Evolutionary conservation across 495 filamentous ascomycete genomes (phyloP), one percentile per base, ranked within the genome.

Genomic region (Acidiella bohemica): DNA sequence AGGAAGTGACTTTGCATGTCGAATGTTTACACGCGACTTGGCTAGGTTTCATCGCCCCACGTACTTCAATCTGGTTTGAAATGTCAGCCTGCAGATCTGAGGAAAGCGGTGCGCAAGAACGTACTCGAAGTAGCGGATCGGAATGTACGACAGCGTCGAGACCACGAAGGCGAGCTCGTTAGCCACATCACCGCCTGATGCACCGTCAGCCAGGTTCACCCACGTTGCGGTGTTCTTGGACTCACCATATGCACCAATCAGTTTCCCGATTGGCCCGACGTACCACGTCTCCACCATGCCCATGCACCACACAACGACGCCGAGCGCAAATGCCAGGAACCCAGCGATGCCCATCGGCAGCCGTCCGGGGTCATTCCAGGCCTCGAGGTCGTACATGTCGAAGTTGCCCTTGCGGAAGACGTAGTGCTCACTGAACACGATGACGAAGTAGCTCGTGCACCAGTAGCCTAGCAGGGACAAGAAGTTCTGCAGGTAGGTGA

Each of bases 341-440:
- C 59, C 70, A 11, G 65, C 71, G 22, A 63, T 49, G 3, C 71
- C 71, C 24, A 62, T 26, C 0, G 71, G 71, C 32, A 75, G 39
- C 42, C 55, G 58, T 3, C 32, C 47, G 1, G 63, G 65, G 9
- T 57, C 57, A 41, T 74, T 63, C 71, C 71, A 74, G 34, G 9
- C 34, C 22, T 67, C 59, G 29, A 71, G 55, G 39, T 72, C 53
- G 46, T 73, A 73, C 27, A 60, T 61, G 1, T 48, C 41, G 36
- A 61, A 61, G 17, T 51, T 49, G 20, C 59, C 57, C 17, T 61
- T 61, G 12, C 75, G 67, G 61, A 79, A 78, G 29, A 67, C 37
- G 43, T 70, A 71, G 53, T 81, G 72, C 44, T 81, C 76, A 9
- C 58, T 55, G 44, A 75, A 64, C 3, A 80, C 44, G 44, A 78